A percentile compares a stretch with the other conserved stretches of the same genome.
These are phyloP conservation scores for Pyrenophora seminiperda DNA, from an alignment of 2,329 filamentous ascomycete genomes.

Conservation along the genomic window DNA sequence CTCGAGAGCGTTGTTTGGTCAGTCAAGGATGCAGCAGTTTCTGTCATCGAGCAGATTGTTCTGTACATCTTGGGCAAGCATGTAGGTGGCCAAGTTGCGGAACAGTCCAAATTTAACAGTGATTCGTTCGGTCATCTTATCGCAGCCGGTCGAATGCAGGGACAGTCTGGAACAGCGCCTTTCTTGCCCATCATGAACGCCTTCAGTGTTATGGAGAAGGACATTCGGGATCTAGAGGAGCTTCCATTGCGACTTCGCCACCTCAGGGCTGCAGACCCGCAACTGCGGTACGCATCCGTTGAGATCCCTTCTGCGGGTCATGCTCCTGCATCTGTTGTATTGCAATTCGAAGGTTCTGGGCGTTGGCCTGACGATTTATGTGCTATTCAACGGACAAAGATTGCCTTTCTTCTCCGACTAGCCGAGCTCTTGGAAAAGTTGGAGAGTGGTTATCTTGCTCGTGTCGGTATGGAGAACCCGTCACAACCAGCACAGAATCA, in stretches of 20 bases:
- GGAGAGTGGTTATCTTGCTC: slow-evolving; percentile 66
- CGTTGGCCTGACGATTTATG: slow-evolving; percentile 92
- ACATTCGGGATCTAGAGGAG: slow-evolving; percentile 78
- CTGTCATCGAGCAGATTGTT: slow-evolving; percentile 80
- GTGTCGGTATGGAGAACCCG: slow-evolving; percentile 81
- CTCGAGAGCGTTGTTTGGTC: slow-evolving; percentile 89
- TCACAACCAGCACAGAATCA: slow-evolving; percentile 72
- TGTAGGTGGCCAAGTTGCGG: slow-evolving; percentile 63
- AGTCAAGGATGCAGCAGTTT: slow-evolving; percentile 61
- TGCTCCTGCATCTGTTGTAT: slow-evolving; percentile 73
- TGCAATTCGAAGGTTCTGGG: slow-evolving; percentile 91
- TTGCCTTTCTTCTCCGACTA: slow-evolving; percentile 80
- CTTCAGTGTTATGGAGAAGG: slow-evolving; percentile 74
- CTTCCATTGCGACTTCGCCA: slow-evolving; percentile 86
- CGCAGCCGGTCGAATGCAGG: slow-evolving; percentile 41
- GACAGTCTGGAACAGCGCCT: slow-evolving; percentile 51
- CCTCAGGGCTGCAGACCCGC: slow-evolving; percentile 72
- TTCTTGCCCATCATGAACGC: slow-evolving; percentile 74
- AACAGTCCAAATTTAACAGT: slow-evolving; percentile 53
- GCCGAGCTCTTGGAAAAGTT: slow-evolving; percentile 70
- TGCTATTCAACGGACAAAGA: slow-evolving; percentile 91
- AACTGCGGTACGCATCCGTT: slow-evolving; percentile 75
- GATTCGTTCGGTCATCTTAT: slow-evolving; percentile 56
- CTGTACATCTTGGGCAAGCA: slow-evolving; percentile 73
- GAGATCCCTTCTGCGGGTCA: slow-evolving; percentile 56